These are phyloP conservation scores for Fonsecaea pedrosoi DNA, from an alignment of 2,329 filamentous ascomycete genomes.

Conservation along the genomic window DNA sequence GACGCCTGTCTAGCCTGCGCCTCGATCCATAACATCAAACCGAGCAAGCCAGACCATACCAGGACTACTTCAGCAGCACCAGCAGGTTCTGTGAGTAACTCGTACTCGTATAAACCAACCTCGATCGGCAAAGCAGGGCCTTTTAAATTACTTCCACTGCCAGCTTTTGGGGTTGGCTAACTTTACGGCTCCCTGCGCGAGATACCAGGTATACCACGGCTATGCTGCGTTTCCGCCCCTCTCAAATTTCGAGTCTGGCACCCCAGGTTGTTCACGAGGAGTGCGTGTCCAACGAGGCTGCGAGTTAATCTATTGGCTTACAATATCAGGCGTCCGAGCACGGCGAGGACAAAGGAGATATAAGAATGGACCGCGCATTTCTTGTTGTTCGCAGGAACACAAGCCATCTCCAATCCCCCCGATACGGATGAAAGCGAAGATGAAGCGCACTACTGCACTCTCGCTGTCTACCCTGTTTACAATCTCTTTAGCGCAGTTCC, in stretches of 20 bases:
- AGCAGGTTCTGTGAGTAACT: not conserved
- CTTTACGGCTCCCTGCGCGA: not conserved
- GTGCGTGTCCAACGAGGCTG: not conserved
- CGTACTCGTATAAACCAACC: not conserved
- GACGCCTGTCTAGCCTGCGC: not conserved
- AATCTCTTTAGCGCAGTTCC: conserved; percentile 27
- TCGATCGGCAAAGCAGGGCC: not conserved
- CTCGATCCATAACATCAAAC: not conserved
- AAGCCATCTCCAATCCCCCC: not conserved
- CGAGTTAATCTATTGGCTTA: not conserved
- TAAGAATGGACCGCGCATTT: not conserved
- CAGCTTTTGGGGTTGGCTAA: not conserved
- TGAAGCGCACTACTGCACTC: not conserved
- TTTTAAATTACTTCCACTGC: not conserved
- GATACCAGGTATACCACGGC: not conserved
- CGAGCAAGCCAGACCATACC: not conserved
- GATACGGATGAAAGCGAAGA: not conserved
- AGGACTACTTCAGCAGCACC: too few species aligned
- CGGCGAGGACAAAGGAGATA: not conserved
- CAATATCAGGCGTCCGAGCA: not conserved
- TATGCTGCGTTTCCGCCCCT: not conserved
- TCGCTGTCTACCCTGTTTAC: not conserved
- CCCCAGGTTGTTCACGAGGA: not conserved
- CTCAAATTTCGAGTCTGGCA: not conserved
- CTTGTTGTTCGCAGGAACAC: not conserved